These are phyloP conservation scores for Candida nanaspora DNA, from an alignment of 805 yeast species.

Conservation along the genomic window DNA sequence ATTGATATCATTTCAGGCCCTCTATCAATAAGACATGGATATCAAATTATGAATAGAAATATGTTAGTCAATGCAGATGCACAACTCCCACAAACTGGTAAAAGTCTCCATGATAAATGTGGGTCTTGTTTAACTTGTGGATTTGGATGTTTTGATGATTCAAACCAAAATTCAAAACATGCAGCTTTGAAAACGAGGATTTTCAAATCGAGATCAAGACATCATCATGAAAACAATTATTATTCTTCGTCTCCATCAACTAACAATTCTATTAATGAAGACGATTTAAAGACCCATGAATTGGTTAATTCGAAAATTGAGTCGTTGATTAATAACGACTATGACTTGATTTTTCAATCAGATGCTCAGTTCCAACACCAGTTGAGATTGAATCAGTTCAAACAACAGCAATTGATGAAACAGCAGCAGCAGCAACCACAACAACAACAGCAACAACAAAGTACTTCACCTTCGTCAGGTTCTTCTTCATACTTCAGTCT, in stretches of 20 bases:
- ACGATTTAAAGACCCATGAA: not conserved
- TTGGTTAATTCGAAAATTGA: not conserved
- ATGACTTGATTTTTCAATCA: not conserved
- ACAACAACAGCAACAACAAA: not conserved
- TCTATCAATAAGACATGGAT: not conserved
- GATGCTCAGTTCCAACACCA: not conserved
- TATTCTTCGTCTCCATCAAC: not conserved
- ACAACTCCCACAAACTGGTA: not conserved
- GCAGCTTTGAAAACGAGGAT: not conserved
- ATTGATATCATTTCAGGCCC: not conserved
- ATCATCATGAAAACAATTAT: not conserved
- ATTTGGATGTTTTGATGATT: slow-evolving; percentile 9
- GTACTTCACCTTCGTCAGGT: not conserved
- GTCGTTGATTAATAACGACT: not conserved
- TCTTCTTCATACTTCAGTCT: slow-evolving; percentile 5
- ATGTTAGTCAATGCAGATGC: not conserved
- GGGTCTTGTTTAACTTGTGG: slow-evolving; percentile 22
- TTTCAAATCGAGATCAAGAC: not conserved
- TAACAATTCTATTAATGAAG: not conserved
- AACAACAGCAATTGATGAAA: not conserved
- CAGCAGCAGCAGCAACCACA: not conserved
- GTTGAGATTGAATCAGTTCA: not conserved
- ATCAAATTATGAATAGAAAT: not conserved
- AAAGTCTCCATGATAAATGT: slow-evolving; percentile 13
- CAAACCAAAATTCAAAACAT: not conserved